These are phyloP conservation scores for Barbatosphaeria neglecta DNA, from an alignment of 495 filamentous ascomycete species.

Conservation along the genomic window DNA sequence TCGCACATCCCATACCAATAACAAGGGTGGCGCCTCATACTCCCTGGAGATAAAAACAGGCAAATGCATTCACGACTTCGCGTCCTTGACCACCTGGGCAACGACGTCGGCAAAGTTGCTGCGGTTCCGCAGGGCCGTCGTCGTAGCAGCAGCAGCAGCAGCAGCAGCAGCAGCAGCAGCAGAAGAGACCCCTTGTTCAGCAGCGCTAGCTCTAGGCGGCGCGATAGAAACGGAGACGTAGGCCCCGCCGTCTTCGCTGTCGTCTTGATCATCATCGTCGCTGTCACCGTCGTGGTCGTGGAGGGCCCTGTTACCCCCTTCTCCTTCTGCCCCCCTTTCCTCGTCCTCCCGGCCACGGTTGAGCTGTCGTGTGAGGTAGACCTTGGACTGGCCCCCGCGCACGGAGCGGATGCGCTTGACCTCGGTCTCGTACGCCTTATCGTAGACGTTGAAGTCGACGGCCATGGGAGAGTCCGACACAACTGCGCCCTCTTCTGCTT, in stretches of 20 bases:
- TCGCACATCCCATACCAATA: no score
- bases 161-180: no score
- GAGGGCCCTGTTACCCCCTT: neutral
- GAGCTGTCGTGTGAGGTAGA: neutral
- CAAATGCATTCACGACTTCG: no score
- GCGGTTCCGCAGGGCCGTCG: neutral
- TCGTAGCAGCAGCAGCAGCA: no score
- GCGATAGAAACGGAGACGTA: no score
- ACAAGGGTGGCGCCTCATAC: no score
- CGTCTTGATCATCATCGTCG: no score
- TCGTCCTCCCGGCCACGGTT: neutral
- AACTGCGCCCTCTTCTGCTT: conserved; percentile 19
- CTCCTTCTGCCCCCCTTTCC: neutral
- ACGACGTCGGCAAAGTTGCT: neutral
- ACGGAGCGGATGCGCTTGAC: conserved; percentile 51
- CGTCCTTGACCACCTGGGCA: neutral
- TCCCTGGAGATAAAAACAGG: no score
- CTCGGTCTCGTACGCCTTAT: conserved; percentile 73
- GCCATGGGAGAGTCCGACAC: conserved; percentile 75
- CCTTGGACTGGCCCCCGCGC: neutral
- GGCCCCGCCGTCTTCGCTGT: no score
- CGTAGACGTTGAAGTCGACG: conserved; percentile 76
- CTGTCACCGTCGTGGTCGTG: neutral
- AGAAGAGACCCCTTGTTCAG: no score
- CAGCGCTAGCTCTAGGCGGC: no score